Evolutionary conservation across 2,329 filamentous ascomycete species (phyloP).

Genomic region (Fusarium nelsonii): DNA sequence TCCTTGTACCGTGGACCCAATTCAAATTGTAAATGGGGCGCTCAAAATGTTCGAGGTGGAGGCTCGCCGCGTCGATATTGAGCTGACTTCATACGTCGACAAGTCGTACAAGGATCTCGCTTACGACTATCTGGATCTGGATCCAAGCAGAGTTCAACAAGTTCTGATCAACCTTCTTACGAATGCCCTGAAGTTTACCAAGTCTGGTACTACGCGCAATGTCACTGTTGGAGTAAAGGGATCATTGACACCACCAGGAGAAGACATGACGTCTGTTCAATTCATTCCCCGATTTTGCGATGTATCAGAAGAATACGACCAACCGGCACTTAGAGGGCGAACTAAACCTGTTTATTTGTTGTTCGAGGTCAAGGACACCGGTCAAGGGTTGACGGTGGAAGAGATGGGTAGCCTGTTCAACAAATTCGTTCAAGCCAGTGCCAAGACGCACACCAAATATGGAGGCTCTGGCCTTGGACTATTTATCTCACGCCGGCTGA

Average conservation of each 20-base stretch:
- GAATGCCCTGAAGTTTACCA: slow-evolving; percentile 87
- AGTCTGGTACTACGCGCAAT: slow-evolving; percentile 68
- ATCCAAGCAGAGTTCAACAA: slow-evolving; percentile 80
- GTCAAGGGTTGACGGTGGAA: slow-evolving; percentile 76
- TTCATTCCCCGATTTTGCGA: slow-evolving; percentile 71
- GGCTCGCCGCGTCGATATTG: slow-evolving; percentile 75
- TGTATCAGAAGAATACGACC: slow-evolving; percentile 55
- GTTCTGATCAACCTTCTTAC: slow-evolving; percentile 84
- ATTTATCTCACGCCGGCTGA: slow-evolving; percentile 83
- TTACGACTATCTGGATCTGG: slow-evolving; percentile 75
- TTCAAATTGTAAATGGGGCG: slow-evolving; percentile 73
- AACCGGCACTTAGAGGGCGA: slow-evolving; percentile 49
- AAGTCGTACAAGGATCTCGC: slow-evolving; percentile 68
- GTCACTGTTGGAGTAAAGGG: slow-evolving; percentile 64
- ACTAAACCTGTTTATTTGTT: slow-evolving; percentile 71
- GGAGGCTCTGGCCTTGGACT: slow-evolving; percentile 83
- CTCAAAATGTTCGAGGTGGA: slow-evolving; percentile 85
- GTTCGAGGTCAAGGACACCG: slow-evolving; percentile 82
- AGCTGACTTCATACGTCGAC: slow-evolving; percentile 73
- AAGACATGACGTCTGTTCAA: slow-evolving; percentile 63
- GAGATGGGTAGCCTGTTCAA: slow-evolving; percentile 83
- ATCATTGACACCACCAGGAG: slow-evolving; percentile 55
- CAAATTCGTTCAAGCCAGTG: slow-evolving; percentile 82
- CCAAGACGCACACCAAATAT: slow-evolving; percentile 81
- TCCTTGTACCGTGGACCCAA: slow-evolving; percentile 75